Percentiles rank a stretch among this genome's conserved stretches.
Conservation (phyloP, 306 rosid species). For the Carpinus viminea region DNA sequence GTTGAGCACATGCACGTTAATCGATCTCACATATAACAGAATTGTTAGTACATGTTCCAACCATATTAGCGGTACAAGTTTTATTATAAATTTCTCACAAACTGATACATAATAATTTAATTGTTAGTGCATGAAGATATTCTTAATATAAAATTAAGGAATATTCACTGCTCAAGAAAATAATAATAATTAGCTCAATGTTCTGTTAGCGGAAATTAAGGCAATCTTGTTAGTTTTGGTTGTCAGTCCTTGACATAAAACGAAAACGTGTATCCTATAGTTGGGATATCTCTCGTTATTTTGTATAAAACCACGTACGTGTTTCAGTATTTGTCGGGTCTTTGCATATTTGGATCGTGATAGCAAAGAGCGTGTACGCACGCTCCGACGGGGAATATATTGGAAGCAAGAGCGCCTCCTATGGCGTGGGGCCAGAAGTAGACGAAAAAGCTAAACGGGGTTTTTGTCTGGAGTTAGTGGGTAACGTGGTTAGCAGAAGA, state of each 20-base stretch:
- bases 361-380: background rate
- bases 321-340: constrained; percentile 31
- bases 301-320: constrained; percentile 22
- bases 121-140: background rate
- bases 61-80: too few relatives aligned
- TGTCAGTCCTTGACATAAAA: background rate
- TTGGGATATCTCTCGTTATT: constrained; percentile 11
- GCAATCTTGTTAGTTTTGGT: constrained; percentile 21
- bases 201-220: constrained; percentile 21
- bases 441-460: background rate
- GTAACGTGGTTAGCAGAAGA: constrained; percentile 2
- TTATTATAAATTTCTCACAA: too few relatives aligned
- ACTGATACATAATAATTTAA: too few relatives aligned
- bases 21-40: background rate
- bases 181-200: background rate
- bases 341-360: too few relatives aligned
- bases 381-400: background rate
- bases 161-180: too few relatives aligned
- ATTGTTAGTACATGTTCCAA: background rate
- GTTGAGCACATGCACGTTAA: background rate
- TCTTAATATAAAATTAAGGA: background rate
- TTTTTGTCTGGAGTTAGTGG: constrained; percentile 4
- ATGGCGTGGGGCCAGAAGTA: constrained; percentile 3
- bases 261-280: background rate
- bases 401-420: background rate